These are phyloP conservation scores for Aristolochia contorta DNA, from an alignment of 164 flowering plant genomes.

Conservation along the genomic window DNA sequence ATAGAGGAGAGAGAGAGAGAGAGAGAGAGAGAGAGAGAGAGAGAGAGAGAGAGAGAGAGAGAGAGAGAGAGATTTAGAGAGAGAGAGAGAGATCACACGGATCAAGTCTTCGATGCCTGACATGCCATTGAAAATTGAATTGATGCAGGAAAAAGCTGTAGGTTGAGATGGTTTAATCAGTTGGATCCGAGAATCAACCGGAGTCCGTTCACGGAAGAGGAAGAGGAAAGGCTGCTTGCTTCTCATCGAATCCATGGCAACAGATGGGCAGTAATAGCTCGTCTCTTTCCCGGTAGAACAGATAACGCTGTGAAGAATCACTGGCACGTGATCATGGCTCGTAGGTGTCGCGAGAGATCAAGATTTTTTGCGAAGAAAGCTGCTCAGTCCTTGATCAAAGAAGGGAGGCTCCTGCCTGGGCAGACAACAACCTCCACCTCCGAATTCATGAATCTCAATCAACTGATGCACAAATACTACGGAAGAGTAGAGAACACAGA, in stretches of 20 bases:
- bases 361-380: slow-evolving; percentile 1
- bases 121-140: not conserved
- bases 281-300: slow-evolving; percentile 61
- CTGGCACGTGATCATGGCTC: slow-evolving; percentile 68
- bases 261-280: slow-evolving; percentile 56
- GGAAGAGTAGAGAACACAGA: not conserved
- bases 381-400: not conserved
- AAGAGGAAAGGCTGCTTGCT: slow-evolving; percentile 56
- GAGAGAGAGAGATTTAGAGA: too few species aligned
- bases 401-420: not conserved
- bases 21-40: too few species aligned
- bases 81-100: not conserved
- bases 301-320: slow-evolving; percentile 77
- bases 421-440: not conserved
- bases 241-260: slow-evolving; percentile 62
- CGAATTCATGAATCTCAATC: not conserved
- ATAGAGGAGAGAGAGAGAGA: too few species aligned
- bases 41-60: too few species aligned
- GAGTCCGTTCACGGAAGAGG: slow-evolving; percentile 60
- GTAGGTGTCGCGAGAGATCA: slow-evolving; percentile 4
- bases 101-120: not conserved
- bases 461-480: not conserved
- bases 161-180: slow-evolving; percentile 78
- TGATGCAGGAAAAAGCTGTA: slow-evolving; percentile 58
- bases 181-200: slow-evolving; percentile 59